Base-by-base conservation (phyloP, 441 rosid species). In the Populus hybrid region DNA sequence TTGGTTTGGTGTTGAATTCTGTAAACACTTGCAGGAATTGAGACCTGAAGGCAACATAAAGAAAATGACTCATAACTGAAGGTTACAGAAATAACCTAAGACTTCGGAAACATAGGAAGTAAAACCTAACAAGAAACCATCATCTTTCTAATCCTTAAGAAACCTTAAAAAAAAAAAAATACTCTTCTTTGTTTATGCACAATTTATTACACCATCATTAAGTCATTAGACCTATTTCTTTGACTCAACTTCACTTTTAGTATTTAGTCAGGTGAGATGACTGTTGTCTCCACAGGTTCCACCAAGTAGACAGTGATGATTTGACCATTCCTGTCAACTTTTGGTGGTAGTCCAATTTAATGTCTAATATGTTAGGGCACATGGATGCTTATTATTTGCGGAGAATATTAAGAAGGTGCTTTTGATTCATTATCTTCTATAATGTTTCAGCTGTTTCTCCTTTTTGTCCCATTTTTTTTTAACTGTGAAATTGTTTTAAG, bases 301-400 rank as follows among this genome's bases (percentile, higher is more conserved):
- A 95, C 85, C 95, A 92, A 83, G 90, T 94, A 57, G 95, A 94
- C 82, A 92, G 98, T 74, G 89, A 88, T 71, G 91, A 91, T 81
- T 83, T 95, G 85, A 95, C 93, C 42, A 83, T 92, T 70, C 95
- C 93, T 69, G 92, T 94, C 82, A 94, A 95, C 84, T 91, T 92
- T 86, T 95, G 99, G 97, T 92, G 98, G 98, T 87, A 70, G 77
- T 94, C 99, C 72, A 84, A 77, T 78, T 78, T 84, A 78, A 89
- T 88, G 87, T 82, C 87, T 75, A 88, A 88, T 83, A 84, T 95
- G 85, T 80, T 79, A 54, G 97, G 90, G 81, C 97, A 94, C 86
- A 95, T 90, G 98, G 95, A 91, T 89, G 87, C 95, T 35, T 95
- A 94, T 84, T 92, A 91, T 84, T 83, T 94, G 78, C 97, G 97